Evolutionary conservation across 768 basidiomycete genomes (phyloP), one percentile per base, ranked within the genome.

Genomic region (Tylopilus balloui): DNA sequence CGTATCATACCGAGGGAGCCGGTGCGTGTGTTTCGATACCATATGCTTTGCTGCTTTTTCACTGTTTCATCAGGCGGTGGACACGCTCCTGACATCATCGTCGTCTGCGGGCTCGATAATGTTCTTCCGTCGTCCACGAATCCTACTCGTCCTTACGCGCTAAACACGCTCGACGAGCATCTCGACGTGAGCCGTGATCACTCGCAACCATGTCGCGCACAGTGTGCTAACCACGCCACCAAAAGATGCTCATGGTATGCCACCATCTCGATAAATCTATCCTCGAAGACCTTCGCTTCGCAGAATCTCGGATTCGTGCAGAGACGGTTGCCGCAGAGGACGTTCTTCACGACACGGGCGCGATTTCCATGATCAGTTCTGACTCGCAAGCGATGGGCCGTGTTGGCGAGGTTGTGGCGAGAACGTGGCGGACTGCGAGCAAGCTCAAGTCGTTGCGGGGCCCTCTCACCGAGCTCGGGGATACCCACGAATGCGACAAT

Each of bases 331-430:
- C 96, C 0, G 96, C 96, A 1, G 96, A 99, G 67, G 96, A 99
- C 63, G 87, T 98, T 15, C 71, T 96, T 25, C 92, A 95, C 35
- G 93, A 95, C 61, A 79, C 69, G 2, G 96, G 96, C 3, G 93
- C 96, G 3, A 96, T 99, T 36, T 88, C 92, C 3, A 97, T 98
- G 83, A 94, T 97, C 56, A 89, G 86, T 56, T 92, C 90, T 3
- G 96, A 99, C 65, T 87, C 92, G 3, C 96, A 97, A 67, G 96
- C 96, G 0, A 98, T 99, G 96, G 94, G 95, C 10, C 82, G 95
- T 15, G 92, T 99, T 6, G 96, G 92, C 10, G 96, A 99, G 66
- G 95, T 98, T 15, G 72, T 92, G 2, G 80, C 85, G 38, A 73
- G 96, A 45, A 96, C 96, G 0, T 99, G 96, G 96, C 76, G 94